Evolutionary conservation across 23 red algal species (phyloP).

Genomic region (Gracilaria domingensis): DNA sequence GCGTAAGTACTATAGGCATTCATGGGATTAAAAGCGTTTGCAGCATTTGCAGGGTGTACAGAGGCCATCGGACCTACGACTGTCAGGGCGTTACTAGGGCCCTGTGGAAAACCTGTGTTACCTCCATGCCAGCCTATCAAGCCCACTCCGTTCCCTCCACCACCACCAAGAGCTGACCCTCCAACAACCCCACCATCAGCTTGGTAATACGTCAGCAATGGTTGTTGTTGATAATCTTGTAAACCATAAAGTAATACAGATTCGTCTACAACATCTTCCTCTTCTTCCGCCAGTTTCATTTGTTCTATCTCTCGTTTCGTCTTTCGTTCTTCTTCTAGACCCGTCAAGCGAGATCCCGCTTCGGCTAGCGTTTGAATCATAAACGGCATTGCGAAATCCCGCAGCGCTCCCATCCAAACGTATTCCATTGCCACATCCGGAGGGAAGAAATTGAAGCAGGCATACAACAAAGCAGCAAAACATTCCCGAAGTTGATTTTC

Average conservation of each 20-base stretch:
- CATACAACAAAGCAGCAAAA: constrained; percentile 88
- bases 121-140: constrained; percentile 59
- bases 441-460: constrained; percentile 89
- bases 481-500: constrained; percentile 65
- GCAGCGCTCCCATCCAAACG: constrained; percentile 73
- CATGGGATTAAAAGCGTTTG: constrained; percentile 26
- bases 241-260: constrained; percentile 91
- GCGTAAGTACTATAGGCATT: constrained; percentile 31
- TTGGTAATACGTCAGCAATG: constrained; percentile 82
- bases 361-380: constrained; percentile 92
- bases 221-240: constrained; percentile 76
- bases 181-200: constrained; percentile 77
- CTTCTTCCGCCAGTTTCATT: constrained; percentile 36
- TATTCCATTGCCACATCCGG: constrained; percentile 92
- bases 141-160: constrained; percentile 14
- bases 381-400: constrained; percentile 90
- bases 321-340: constrained; percentile 78
- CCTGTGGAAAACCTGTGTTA: background rate
- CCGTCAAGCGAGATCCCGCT: constrained; percentile 65
- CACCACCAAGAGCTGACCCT: constrained; percentile 56
- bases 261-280: constrained; percentile 84
- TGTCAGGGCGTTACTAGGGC: background rate
- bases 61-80: background rate
- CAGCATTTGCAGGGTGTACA: constrained; percentile 2
- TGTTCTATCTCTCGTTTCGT: constrained; percentile 59